Evolutionary conservation across 2,329 filamentous ascomycete species (phyloP).

Genomic region (Apiospora rasikravindrae): DNA sequence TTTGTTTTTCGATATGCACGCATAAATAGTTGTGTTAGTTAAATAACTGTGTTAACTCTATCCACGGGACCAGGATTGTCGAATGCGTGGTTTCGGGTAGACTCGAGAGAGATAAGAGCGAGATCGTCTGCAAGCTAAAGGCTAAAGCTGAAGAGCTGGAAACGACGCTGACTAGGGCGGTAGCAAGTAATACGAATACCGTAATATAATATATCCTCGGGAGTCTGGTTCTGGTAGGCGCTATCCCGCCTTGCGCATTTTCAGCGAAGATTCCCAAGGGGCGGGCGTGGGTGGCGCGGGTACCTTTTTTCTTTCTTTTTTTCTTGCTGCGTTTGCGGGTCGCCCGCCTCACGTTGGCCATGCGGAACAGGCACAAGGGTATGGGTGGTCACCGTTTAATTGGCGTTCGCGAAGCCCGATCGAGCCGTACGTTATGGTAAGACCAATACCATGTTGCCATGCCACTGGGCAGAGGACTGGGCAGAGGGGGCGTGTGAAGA

Average conservation of each 20-base stretch:
- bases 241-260: conserved; percentile 14
- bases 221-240: conserved; percentile 6
- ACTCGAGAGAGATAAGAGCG: neutral
- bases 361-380: conserved; percentile 8
- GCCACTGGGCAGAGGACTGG: neutral
- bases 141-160: neutral
- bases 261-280: neutral
- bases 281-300: conserved; percentile 10
- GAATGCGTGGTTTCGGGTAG: neutral
- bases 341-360: conserved; percentile 7
- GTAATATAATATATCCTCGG: neutral
- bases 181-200: neutral
- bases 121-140: neutral
- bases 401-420: conserved; percentile 15
- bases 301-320: conserved; percentile 14
- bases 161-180: neutral
- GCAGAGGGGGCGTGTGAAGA: neutral
- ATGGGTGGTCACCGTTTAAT: conserved; percentile 10
- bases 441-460: conserved; percentile 15
- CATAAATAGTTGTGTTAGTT: neutral
- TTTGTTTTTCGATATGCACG: neutral
- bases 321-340: conserved; percentile 11
- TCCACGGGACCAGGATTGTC: neutral
- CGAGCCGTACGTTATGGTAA: conserved; percentile 15
- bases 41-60: neutral